phyloP scores from a whole-genome alignment of 352 stramenopile genomes.

The Pythium angustatum region DNA sequence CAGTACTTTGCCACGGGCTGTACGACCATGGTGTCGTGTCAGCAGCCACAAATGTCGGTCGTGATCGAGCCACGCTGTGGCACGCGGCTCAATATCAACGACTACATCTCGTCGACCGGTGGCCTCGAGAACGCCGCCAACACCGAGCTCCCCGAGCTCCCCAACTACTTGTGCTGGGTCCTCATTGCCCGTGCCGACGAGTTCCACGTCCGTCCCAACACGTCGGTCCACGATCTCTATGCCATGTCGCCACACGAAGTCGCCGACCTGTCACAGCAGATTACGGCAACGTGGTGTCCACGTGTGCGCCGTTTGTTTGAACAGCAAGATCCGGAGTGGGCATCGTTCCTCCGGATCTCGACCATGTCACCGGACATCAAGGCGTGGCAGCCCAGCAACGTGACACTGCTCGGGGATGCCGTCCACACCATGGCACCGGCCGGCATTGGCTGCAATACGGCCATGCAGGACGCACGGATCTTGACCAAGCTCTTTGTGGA shows the following conservation, averaged over 20 bases:
- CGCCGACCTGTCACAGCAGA: constrained; percentile 46
- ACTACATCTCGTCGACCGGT: constrained; percentile 31
- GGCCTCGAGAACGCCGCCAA: constrained; percentile 15
- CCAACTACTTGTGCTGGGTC: constrained; percentile 69
- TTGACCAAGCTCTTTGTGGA: constrained; percentile 31
- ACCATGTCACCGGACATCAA: constrained; percentile 59
- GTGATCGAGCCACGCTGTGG: constrained; percentile 54
- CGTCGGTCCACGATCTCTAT: constrained; percentile 43
- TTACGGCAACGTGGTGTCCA: constrained; percentile 53
- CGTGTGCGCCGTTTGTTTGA: constrained; percentile 46
- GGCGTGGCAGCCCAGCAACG: constrained; percentile 41
- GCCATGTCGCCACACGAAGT: constrained; percentile 46
- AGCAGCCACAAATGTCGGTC: constrained; percentile 52
- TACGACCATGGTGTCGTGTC: constrained; percentile 49
- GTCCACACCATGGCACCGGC: constrained; percentile 66
- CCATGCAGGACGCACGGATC: constrained; percentile 46
- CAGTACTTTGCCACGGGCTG: constrained; percentile 40
- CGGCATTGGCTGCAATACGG: constrained; percentile 63
- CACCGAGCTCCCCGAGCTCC: constrained; percentile 32
- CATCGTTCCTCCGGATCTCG: constrained; percentile 68
- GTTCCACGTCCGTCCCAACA: constrained; percentile 41
- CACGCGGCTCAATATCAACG: constrained; percentile 35
- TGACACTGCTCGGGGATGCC: constrained; percentile 64
- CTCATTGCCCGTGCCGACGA: constrained; percentile 46
- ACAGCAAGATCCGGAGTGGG: constrained; percentile 47